Evolutionary conservation across 73 alveolate genomes (phyloP).

Genomic region (Paramecium sexaurelia): DNA sequence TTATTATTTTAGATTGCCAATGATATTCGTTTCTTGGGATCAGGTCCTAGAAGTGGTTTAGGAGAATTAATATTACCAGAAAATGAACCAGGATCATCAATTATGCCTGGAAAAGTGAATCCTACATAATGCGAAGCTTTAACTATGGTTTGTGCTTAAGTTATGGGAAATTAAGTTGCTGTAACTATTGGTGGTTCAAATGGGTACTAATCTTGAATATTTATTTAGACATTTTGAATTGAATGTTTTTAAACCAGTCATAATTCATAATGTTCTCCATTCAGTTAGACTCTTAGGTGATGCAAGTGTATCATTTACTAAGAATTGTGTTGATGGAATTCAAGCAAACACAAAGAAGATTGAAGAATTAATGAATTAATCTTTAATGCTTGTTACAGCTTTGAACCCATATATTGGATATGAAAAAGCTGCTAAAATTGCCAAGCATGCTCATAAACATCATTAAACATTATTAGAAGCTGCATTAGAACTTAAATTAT

Average conservation of each 20-base stretch:
- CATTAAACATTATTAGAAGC: constrained; percentile 87
- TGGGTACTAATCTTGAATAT: constrained; percentile 61
- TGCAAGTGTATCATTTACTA: constrained; percentile 92
- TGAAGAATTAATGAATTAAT: constrained; percentile 79
- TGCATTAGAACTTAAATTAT: constrained; percentile 82
- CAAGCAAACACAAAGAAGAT: constrained; percentile 79
- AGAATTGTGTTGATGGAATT: constrained; percentile 94
- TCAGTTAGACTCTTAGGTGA: constrained; percentile 93
- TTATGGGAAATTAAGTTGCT: constrained; percentile 98
- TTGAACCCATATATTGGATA: constrained; percentile 98
- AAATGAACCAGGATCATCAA: constrained; percentile 98
- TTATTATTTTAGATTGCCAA: constrained; percentile 84
- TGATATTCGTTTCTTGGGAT: constrained; percentile 96
- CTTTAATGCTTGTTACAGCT: constrained; percentile 98
- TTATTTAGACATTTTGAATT: constrained; percentile 92
- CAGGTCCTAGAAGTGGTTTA: constrained; percentile 99
- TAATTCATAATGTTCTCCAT: constrained; percentile 93
- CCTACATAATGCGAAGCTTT: constrained; percentile 99
- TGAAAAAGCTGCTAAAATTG: constrained; percentile 97
- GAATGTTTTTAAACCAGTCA: constrained; percentile 99
- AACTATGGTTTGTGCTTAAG: constrained; percentile 98
- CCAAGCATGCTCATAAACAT: constrained; percentile 95
- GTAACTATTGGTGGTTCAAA: constrained; percentile 97
- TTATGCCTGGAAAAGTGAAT: constrained; percentile 99
- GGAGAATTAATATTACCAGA: constrained; percentile 98